Evolutionary conservation across 1,284 basidiomycete genomes (phyloP).

Genomic region (Trichosporon coremiiforme): DNA sequence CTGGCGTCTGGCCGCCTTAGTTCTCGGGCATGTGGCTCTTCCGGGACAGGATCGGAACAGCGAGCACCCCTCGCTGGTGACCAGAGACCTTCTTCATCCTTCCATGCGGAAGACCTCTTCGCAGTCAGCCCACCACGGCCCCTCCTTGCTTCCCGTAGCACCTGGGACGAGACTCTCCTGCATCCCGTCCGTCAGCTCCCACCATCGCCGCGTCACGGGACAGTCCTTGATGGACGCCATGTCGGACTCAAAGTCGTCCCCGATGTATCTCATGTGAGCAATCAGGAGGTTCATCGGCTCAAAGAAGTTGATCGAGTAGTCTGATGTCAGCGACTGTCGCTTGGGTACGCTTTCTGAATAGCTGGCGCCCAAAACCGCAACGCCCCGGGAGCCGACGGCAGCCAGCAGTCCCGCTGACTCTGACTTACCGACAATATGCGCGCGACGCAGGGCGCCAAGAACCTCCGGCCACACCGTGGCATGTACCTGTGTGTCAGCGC

Average conservation of each 20-base stretch:
- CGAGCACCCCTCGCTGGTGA: not conserved
- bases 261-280: slow-evolving; percentile 60
- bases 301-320: slow-evolving; percentile 75
- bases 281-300: slow-evolving; percentile 65
- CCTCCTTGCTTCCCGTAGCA: slow-evolving; percentile 67
- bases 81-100: slow-evolving; percentile 34
- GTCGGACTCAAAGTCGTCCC: slow-evolving; percentile 65
- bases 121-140: slow-evolving; percentile 72
- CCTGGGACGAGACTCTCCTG: slow-evolving; percentile 72
- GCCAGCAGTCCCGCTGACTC: not conserved
- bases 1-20: not conserved
- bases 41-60: not conserved
- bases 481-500: too few relatives aligned
- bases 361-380: not conserved
- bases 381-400: not conserved
- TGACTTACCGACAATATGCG: slow-evolving; percentile 62
- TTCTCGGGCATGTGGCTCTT: not conserved
- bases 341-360: not conserved
- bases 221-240: slow-evolving; percentile 69
- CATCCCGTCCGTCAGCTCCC: slow-evolving; percentile 70
- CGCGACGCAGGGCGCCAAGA: slow-evolving; percentile 66
- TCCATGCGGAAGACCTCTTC: slow-evolving; percentile 76
- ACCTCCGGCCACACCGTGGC: slow-evolving; percentile 71
- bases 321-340: slow-evolving; percentile 44
- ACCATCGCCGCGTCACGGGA: slow-evolving; percentile 72